These are phyloP conservation scores for Erythrophleum fordii DNA, from an alignment of 306 rosid species.

Conservation along the genomic window DNA sequence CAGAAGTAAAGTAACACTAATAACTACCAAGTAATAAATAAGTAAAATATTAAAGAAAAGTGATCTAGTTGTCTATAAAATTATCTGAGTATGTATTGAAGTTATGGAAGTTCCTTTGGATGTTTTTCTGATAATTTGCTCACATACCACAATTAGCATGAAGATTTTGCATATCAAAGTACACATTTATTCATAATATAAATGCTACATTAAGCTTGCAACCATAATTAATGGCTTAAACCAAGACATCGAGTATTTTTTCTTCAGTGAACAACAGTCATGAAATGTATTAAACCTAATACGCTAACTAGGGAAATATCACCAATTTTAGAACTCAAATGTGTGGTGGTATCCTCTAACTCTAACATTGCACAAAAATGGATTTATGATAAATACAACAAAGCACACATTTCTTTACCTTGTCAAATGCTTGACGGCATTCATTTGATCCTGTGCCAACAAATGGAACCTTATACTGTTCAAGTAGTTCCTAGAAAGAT, in stretches of 20 bases:
- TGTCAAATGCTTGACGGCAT: slow-evolving; percentile 86
- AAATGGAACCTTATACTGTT: slow-evolving; percentile 79
- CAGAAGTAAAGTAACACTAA: slow-evolving; percentile 20
- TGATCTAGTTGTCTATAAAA: neutral
- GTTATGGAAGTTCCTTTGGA: slow-evolving; percentile 10
- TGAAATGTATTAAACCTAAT: slow-evolving; percentile 17
- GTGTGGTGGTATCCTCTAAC: neutral
- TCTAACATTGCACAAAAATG: neutral
- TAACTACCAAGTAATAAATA: slow-evolving; percentile 8
- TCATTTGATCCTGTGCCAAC: slow-evolving; percentile 93
- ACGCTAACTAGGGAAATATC: slow-evolving; percentile 4
- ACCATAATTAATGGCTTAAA: neutral
- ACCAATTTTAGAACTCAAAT: slow-evolving; percentile 24
- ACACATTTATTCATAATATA: neutral
- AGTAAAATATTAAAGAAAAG: slow-evolving; percentile 1
- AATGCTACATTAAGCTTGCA: slow-evolving; percentile 22
- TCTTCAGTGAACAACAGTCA: neutral
- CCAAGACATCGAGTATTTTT: slow-evolving; percentile 2
- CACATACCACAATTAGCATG: slow-evolving; percentile 22
- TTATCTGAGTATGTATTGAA: slow-evolving; percentile 20
- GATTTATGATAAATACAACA: slow-evolving; percentile 14
- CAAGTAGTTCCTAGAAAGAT: slow-evolving; percentile 76
- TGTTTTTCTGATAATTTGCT: slow-evolving; percentile 20
- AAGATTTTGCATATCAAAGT: slow-evolving; percentile 5
- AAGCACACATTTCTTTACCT: slow-evolving; percentile 54